Evolutionary conservation across 495 filamentous ascomycete genomes (phyloP), one percentile per base, ranked within the genome.

Genomic region (Cenococcum geophilum): DNA sequence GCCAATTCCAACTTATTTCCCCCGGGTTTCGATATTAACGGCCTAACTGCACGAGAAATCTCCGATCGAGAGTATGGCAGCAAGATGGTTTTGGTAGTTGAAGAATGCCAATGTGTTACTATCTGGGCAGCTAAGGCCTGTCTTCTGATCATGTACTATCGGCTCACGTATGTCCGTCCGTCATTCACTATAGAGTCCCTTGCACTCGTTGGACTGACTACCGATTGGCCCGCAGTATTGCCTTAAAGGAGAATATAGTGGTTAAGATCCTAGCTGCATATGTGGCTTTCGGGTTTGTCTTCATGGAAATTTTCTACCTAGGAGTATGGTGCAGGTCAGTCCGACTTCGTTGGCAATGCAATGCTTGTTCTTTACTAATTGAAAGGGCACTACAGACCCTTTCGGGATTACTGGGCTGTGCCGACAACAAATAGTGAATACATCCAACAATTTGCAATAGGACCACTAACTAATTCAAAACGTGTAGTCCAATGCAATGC

Each of bases 271-370:
- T 86, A 1, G 72, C 72, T 0, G 75, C 60, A 0, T 86, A 84
- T 60, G 76, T 81, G 5, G 76, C 72, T 1, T 34, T 81, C 5
- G 77, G 76, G 16, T 85, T 83, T 53, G 66, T 83, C 36, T 63
- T 84, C 3, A 83, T 84, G 70, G 78, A 83, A 69, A 70, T 82
- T 43, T 74, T 82, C 45, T 86, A 83, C 64, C 79, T 85, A 56
- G 80, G 68, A n/a, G 78, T 83, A 8, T 85, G 82, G 75, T 86
- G 83, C 62, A 59, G 60, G 43, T 50, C 12, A 10, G 40, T 59
- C 21, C 1, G 18, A 12, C 16, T 14, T 32, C 27, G 6, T 32
- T 32, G 2, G 27, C 27, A 45, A 14, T 18, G 40, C 40, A 45
- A 45, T 14, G 4, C 40, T 45, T 45, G 8, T 3, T 16, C 14